These are phyloP conservation scores for Purpureocillium lavendulum DNA, from an alignment of 2,329 filamentous ascomycete species.

Conservation along the genomic window DNA sequence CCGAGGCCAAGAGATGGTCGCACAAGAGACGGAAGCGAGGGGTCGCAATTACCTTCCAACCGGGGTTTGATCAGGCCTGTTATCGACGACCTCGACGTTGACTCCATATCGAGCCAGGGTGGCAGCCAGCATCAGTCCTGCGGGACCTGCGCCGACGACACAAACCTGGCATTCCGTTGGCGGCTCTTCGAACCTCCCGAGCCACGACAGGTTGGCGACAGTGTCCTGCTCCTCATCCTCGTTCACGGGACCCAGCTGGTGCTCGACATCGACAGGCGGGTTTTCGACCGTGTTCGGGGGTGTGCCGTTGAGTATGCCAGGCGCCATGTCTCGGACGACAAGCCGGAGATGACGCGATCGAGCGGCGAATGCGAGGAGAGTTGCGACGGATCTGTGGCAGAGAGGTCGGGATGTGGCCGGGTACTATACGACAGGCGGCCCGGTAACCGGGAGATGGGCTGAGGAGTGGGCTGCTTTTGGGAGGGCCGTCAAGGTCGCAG, in stretches of 20 bases:
- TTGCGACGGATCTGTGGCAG: no score
- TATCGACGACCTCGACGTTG: conserved; percentile 57
- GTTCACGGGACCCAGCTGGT: conserved; percentile 10
- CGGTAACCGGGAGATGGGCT: no score
- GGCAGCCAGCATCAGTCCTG: conserved; percentile 46
- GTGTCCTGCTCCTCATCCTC: conserved; percentile 22
- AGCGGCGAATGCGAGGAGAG: background rate
- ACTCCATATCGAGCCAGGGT: conserved; percentile 58
- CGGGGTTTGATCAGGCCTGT: conserved; percentile 57
- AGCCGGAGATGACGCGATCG: background rate
- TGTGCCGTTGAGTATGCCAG: conserved; percentile 9
- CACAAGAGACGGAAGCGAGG: background rate
- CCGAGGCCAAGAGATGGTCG: background rate
- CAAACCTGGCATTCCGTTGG: conserved; percentile 38
- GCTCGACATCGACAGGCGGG: conserved; percentile 7
- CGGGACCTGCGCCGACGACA: conserved; percentile 47
- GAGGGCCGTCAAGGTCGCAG: no score
- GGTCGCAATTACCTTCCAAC: conserved; percentile 43
- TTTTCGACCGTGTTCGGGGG: conserved; percentile 1
- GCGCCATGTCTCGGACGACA: conserved; percentile 9
- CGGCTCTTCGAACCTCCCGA: conserved; percentile 39
- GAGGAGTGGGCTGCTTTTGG: no score
- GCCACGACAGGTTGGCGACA: conserved; percentile 37
- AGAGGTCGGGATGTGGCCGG: no score
- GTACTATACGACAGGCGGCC: no score